phyloP scores from a whole-genome alignment of 78 protist genomes.

The Dictyostelium firmibasis region DNA sequence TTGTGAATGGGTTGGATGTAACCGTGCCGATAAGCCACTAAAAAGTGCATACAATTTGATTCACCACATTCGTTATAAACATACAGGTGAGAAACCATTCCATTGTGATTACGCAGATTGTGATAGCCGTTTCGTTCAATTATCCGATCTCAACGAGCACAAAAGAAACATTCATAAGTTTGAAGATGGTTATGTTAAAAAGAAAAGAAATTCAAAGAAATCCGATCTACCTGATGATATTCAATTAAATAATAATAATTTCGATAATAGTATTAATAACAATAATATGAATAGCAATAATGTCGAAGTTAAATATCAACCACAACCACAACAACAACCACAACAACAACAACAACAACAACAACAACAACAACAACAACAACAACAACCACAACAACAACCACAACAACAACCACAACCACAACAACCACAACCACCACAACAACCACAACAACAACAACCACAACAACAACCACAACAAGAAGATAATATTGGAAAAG shows the following conservation, averaged over 20 bases:
- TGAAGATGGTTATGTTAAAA: constrained; percentile 73
- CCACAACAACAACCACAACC: background rate
- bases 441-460: background rate
- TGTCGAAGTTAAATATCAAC: background rate
- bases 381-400: background rate
- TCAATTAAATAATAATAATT: background rate
- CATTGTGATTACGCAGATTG: constrained; percentile 59
- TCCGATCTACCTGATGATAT: background rate
- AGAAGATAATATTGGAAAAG: background rate
- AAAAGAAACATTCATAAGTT: constrained; percentile 71
- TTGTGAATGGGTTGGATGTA: constrained; percentile 72
- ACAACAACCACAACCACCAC: background rate
- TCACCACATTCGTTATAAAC: constrained; percentile 72
- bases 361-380: background rate
- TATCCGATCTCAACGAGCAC: constrained; percentile 69
- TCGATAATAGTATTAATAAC: background rate
- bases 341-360: background rate
- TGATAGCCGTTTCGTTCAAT: constrained; percentile 56
- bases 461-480: background rate
- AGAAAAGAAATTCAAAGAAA: constrained; percentile 58
- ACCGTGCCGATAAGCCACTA: constrained; percentile 59
- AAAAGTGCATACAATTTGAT: constrained; percentile 70
- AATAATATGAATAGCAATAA: background rate
- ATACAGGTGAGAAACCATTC: constrained; percentile 76
- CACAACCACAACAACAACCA: background rate